Conservation (phyloP, 179 eudicot species). For the Beta lomatogona region DNA sequence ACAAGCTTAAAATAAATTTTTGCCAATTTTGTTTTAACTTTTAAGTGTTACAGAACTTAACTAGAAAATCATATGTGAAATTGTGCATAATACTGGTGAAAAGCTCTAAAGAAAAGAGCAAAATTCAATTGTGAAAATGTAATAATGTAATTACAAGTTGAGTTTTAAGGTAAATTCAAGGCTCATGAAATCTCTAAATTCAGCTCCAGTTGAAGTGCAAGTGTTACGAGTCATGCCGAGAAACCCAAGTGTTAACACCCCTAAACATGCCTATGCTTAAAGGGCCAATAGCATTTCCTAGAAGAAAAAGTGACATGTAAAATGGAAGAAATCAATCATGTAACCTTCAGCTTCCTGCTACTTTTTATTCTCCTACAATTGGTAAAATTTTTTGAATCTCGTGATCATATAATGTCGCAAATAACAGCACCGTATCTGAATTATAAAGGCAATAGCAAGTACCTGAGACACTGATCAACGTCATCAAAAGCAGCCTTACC, state of each 20-base stretch:
- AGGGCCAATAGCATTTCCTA: not conserved
- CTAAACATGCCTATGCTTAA: not conserved
- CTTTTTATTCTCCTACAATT: not conserved
- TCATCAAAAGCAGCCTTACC: slow-evolving; percentile 63
- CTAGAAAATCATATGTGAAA: too few species aligned
- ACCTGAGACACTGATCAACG: slow-evolving; percentile 92
- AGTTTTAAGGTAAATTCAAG: too few species aligned
- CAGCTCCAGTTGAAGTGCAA: not conserved
- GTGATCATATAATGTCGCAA: not conserved
- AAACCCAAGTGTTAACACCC: too few species aligned
- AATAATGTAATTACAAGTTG: too few species aligned
- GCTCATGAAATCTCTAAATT: too few species aligned
- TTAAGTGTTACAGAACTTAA: too few species aligned
- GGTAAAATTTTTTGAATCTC: not conserved
- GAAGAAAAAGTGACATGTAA: not conserved
- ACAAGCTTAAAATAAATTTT: too few species aligned
- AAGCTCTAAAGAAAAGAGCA: too few species aligned
- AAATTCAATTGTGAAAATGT: too few species aligned
- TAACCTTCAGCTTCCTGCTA: not conserved
- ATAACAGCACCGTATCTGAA: not conserved
- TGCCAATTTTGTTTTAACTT: too few species aligned
- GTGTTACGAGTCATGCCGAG: not conserved
- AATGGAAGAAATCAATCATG: not conserved
- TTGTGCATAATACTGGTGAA: too few species aligned
- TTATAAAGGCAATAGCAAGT: slow-evolving; percentile 14